Conservation (phyloP, 1,284 basidiomycete species). For the Ganoderma lucidum region DNA sequence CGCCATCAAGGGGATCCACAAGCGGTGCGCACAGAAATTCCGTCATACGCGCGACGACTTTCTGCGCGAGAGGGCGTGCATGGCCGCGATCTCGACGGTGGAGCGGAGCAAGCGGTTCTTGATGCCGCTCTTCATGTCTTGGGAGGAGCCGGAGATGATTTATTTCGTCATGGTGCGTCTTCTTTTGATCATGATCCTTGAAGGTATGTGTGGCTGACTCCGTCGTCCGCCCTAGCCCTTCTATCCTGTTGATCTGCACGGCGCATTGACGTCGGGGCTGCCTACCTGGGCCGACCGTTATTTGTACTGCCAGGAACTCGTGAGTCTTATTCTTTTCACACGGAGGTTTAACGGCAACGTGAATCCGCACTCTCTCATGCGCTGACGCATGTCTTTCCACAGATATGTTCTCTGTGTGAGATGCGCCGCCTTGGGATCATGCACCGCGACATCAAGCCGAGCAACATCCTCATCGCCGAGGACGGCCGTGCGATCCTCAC, state of each 20-base stretch:
- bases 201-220: no score
- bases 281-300: conserved; percentile 9
- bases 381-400: neutral
- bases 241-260: conserved; percentile 4
- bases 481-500: conserved; percentile 33
- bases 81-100: neutral
- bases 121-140: conserved; percentile 12
- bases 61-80: conserved; percentile 6
- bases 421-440: conserved; percentile 27
- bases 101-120: conserved; percentile 5
- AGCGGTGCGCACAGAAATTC: neutral
- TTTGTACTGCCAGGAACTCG: conserved; percentile 15
- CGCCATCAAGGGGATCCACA: conserved; percentile 16
- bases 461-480: conserved; percentile 35
- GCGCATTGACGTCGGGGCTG: neutral
- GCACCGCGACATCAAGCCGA: conserved; percentile 40
- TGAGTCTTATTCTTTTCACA: neutral
- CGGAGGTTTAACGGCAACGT: neutral
- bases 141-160: conserved; percentile 16
- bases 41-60: conserved; percentile 1
- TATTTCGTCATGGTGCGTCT: conserved; percentile 20
- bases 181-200: neutral
- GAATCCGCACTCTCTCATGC: neutral
- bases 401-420: conserved; percentile 33
- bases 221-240: neutral